A percentile compares a stretch with the other conserved stretches of the same genome.
Evolutionary conservation across 768 basidiomycete species (phyloP).

Genomic region (Suillus discolor): DNA sequence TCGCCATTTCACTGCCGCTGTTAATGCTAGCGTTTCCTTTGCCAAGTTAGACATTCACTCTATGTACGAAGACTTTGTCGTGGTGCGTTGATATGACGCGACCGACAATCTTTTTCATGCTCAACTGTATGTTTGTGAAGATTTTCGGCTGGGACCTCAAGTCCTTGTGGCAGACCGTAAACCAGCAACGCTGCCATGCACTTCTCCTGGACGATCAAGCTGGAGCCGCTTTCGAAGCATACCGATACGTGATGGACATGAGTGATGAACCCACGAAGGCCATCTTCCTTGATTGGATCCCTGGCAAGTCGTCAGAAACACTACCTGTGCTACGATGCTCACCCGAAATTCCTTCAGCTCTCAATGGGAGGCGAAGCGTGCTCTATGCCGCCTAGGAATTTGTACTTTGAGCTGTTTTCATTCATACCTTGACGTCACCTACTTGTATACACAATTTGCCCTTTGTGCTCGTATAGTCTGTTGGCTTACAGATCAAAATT

Average conservation of each 20-base stretch:
- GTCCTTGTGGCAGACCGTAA: neutral
- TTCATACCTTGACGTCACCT: neutral
- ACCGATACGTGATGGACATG: slow-evolving; percentile 4
- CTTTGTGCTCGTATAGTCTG: neutral
- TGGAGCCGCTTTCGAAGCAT: neutral
- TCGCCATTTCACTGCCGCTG: neutral
- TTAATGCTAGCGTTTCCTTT: neutral
- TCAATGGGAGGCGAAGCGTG: neutral
- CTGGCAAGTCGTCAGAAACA: neutral
- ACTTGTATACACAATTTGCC: neutral
- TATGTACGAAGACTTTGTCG: neutral
- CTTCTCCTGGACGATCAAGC: neutral
- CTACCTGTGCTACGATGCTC: neutral
- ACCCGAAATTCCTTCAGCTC: neutral
- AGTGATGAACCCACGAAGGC: neutral
- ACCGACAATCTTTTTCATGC: neutral
- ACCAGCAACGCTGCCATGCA: neutral
- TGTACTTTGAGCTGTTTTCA: neutral
- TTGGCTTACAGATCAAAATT: neutral
- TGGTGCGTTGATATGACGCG: neutral
- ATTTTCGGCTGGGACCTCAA: neutral
- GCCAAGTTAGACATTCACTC: neutral
- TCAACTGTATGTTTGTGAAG: neutral
- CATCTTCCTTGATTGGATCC: neutral
- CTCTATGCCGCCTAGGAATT: neutral